Evolutionary conservation across 148 eudicot genomes (phyloP).

Genomic region (Chenopodium quinoa): DNA sequence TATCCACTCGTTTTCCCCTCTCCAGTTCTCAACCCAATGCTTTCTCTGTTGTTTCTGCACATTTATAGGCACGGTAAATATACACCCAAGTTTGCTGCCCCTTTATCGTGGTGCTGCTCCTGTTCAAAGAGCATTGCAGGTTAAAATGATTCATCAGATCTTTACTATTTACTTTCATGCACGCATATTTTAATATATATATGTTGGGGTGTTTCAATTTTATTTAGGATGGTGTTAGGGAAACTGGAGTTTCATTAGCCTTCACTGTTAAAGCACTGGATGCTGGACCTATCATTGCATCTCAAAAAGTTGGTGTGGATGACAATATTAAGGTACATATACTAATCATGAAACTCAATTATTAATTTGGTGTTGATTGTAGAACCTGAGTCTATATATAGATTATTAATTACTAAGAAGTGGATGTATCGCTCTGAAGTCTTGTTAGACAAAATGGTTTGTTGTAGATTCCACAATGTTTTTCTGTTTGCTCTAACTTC

Average conservation of each 20-base stretch:
- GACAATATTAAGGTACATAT: slow-evolving; percentile 70
- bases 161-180: slow-evolving; percentile 6
- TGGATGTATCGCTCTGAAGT: background rate
- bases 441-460: background rate
- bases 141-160: slow-evolving; percentile 24
- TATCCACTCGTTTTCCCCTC: background rate
- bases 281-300: slow-evolving; percentile 87
- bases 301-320: slow-evolving; percentile 59
- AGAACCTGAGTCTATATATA: background rate
- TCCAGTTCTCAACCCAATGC: background rate
- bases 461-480: background rate
- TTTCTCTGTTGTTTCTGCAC: slow-evolving; percentile 8
- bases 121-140: slow-evolving; percentile 99
- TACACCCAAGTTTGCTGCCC: slow-evolving; percentile 97
- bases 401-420: background rate
- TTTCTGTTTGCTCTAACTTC: no score
- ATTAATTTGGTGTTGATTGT: background rate
- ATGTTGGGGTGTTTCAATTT: slow-evolving; percentile 12
- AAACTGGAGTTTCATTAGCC: slow-evolving; percentile 93
- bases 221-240: slow-evolving; percentile 82
- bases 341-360: slow-evolving; percentile 1
- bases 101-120: slow-evolving; percentile 99
- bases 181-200: slow-evolving; percentile 15
- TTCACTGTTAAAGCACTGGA: slow-evolving; percentile 86
- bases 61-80: slow-evolving; percentile 80